Evolutionary conservation across 1,139 yeast genomes (phyloP).

Genomic region (Arxiozyma heterogenica): DNA sequence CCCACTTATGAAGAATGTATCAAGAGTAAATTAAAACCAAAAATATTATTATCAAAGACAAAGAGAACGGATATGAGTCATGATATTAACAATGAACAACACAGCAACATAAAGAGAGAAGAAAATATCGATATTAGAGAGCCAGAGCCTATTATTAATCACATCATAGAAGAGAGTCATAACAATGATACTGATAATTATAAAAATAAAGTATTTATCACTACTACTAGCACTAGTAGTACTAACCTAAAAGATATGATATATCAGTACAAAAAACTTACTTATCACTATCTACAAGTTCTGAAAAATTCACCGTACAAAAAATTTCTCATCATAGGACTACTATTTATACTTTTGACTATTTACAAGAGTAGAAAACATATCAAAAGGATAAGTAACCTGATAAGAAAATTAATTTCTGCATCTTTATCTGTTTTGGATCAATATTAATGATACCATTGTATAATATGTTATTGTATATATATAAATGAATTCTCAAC

Average conservation of each 20-base stretch:
- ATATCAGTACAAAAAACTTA: not conserved
- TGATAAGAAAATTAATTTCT: not conserved
- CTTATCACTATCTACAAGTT: not conserved
- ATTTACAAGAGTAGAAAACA: not conserved
- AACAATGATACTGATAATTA: no score
- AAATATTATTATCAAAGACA: not conserved
- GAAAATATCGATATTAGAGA: not conserved
- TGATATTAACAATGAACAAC: not conserved
- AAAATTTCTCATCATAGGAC: not conserved
- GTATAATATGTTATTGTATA: not conserved
- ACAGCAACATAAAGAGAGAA: not conserved
- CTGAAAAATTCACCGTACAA: not conserved
- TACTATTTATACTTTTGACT: not conserved
- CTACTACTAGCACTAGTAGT: not conserved
- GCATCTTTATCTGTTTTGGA: not conserved
- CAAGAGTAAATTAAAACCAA: not conserved
- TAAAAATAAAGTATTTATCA: no score
- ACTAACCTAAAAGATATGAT: not conserved
- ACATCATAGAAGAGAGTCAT: not conserved
- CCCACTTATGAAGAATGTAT: not conserved
- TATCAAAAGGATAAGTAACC: not conserved
- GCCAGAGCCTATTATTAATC: not conserved
- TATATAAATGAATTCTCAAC: not conserved
- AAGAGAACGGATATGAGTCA: not conserved
- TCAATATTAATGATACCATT: not conserved